phyloP scores from a whole-genome alignment of 495 filamentous ascomycete genomes.

The Lichina pygmaea region DNA sequence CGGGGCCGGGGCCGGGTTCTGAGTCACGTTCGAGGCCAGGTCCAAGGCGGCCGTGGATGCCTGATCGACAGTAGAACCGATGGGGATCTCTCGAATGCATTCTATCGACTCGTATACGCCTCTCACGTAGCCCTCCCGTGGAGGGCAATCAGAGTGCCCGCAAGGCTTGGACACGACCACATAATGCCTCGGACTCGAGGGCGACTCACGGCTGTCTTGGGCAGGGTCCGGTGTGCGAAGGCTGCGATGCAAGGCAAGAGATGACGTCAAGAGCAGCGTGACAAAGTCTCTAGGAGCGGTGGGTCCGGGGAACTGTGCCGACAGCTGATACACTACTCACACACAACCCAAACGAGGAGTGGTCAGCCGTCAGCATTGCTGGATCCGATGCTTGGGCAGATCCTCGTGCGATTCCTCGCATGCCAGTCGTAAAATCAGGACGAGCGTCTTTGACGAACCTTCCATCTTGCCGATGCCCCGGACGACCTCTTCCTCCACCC shows the following conservation, averaged over 20 bases:
- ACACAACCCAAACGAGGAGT: conserved; percentile 3
- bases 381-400: no score
- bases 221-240: conserved; percentile 8
- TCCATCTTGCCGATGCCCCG: conserved; percentile 28
- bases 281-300: conserved; percentile 76
- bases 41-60: conserved; percentile 6
- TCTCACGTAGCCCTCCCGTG: conserved; percentile 41
- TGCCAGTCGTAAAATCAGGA: no score
- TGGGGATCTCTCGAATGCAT: conserved; percentile 59
- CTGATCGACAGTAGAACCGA: conserved; percentile 10
- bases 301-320: conserved; percentile 73
- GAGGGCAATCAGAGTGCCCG: conserved; percentile 41
- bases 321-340: conserved; percentile 47
- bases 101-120: conserved; percentile 84
- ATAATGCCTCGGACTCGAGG: conserved; percentile 28
- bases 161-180: conserved; percentile 74
- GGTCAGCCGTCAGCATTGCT: not conserved
- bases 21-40: no score
- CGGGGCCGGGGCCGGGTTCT: no score
- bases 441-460: conserved; percentile 14
- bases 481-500: conserved; percentile 29
- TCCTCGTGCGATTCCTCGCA: no score
- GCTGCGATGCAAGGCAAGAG: conserved; percentile 7
- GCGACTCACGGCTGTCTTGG: not conserved
- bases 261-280: conserved; percentile 36